Percentiles rank a stretch among this genome's conserved stretches.
Conservation (phyloP, 768 basidiomycete species). For the Saitozyma podzolica region DNA sequence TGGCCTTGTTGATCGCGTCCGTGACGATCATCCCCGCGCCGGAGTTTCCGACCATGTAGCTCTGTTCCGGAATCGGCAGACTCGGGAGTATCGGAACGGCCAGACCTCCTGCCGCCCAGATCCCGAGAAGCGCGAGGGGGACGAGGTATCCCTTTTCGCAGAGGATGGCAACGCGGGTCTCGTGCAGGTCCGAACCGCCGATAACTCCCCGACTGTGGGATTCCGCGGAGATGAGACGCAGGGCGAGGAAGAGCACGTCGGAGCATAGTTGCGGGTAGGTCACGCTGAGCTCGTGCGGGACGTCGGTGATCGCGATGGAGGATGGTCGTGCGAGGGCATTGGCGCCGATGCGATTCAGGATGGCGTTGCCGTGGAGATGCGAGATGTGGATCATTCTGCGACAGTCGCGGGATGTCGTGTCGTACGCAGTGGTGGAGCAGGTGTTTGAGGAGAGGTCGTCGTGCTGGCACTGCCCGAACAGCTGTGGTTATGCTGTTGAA, state of each 20-base stretch:
- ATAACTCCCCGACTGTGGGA: neutral
- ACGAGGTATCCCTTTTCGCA: constrained; percentile 29
- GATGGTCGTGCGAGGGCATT: constrained; percentile 6
- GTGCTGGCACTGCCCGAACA: no score
- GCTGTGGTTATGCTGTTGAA: no score
- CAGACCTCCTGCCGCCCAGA: constrained; percentile 37
- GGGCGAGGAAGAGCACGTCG: constrained; percentile 14
- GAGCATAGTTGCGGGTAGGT: constrained; percentile 14
- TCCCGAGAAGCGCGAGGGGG: constrained; percentile 18
- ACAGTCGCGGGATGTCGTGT: no score
- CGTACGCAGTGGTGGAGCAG: no score
- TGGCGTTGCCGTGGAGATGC: neutral
- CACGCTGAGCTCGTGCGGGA: neutral
- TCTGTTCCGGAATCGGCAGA: constrained; percentile 42
- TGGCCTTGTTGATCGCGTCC: constrained; percentile 24
- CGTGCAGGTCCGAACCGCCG: neutral
- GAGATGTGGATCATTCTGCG: neutral
- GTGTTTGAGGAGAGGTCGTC: no score
- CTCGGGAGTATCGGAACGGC: constrained; percentile 40
- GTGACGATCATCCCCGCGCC: constrained; percentile 28
- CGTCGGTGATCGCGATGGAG: constrained; percentile 25
- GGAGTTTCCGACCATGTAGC: constrained; percentile 38
- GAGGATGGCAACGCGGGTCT: constrained; percentile 19
- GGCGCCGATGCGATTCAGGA: constrained; percentile 2
- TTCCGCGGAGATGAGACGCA: constrained; percentile 9